These are phyloP conservation scores for Alternaria infectoria DNA, from an alignment of 2,329 filamentous ascomycete species.

Conservation along the genomic window DNA sequence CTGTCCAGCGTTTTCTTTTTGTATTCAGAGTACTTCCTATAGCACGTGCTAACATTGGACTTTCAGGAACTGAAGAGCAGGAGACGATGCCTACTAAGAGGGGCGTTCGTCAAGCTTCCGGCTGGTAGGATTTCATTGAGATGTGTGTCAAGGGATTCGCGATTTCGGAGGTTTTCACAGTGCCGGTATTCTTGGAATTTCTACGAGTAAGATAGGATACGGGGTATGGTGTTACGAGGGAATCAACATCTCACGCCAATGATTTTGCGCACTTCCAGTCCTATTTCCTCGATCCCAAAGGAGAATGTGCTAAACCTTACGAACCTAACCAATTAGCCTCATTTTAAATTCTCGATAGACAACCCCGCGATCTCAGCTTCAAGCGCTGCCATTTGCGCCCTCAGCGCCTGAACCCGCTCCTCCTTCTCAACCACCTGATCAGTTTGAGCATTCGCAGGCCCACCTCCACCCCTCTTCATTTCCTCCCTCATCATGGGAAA, in stretches of 20 bases:
- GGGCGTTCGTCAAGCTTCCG: slow-evolving; percentile 9
- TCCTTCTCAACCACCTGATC: not conserved
- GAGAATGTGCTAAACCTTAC: not conserved
- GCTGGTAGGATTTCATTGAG: slow-evolving; percentile 3
- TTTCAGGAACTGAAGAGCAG: slow-evolving; percentile 21
- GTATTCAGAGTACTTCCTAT: not conserved
- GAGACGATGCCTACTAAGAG: slow-evolving; percentile 12
- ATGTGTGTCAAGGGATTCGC: not conserved
- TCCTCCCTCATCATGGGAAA: slow-evolving; percentile 97
- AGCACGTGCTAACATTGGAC: slow-evolving; percentile 11
- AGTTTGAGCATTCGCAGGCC: not conserved
- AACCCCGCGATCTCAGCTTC: not conserved
- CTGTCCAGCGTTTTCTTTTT: slow-evolving; percentile 18
- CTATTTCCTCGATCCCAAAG: not conserved
- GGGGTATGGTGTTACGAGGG: not conserved
- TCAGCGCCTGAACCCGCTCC: not conserved
- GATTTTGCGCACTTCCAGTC: not conserved
- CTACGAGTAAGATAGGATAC: not conserved
- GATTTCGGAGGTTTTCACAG: not conserved
- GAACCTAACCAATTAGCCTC: not conserved
- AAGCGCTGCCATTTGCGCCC: not conserved
- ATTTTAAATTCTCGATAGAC: not conserved
- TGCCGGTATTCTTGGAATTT: not conserved
- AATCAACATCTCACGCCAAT: not conserved
- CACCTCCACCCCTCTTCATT: not conserved